Conservation (phyloP, 257 asterid species). For the Perilla frutescens region DNA sequence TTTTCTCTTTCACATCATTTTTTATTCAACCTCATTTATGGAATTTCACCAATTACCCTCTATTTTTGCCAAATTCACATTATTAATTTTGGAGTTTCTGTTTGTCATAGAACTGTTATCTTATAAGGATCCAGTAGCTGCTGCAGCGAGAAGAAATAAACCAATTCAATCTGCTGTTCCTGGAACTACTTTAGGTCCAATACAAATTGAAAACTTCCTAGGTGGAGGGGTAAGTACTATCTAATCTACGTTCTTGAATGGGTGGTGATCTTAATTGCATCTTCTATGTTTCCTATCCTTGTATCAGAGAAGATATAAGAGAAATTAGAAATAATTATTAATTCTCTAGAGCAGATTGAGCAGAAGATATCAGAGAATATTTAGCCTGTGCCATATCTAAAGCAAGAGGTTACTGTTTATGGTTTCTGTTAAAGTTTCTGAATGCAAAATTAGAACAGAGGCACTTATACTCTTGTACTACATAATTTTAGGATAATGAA, state of each 20-base stretch:
- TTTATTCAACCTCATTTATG: neutral
- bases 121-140: constrained; percentile 93
- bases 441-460: neutral
- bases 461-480: neutral
- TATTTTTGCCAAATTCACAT: neutral
- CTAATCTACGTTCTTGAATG: constrained; percentile 24
- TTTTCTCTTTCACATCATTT: constrained; percentile 20
- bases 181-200: constrained; percentile 98
- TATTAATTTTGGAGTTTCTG: constrained; percentile 25
- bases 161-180: constrained; percentile 99
- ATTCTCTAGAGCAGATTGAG: neutral
- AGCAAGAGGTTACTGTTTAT: neutral
- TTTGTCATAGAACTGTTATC: constrained; percentile 77
- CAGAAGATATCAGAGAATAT: neutral
- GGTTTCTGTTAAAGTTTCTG: constrained; percentile 21
- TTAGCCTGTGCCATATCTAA: neutral
- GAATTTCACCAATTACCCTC: neutral
- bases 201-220: constrained; percentile 89
- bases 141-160: constrained; percentile 88
- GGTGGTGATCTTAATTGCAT: neutral
- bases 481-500: neutral
- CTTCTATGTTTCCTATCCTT: constrained; percentile 9
- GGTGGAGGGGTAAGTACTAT: constrained; percentile 77
- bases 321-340: neutral
- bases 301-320: neutral